Evolutionary conservation across 2,329 filamentous ascomycete species (phyloP).

Genomic region (Neocucurbitaria cava): DNA sequence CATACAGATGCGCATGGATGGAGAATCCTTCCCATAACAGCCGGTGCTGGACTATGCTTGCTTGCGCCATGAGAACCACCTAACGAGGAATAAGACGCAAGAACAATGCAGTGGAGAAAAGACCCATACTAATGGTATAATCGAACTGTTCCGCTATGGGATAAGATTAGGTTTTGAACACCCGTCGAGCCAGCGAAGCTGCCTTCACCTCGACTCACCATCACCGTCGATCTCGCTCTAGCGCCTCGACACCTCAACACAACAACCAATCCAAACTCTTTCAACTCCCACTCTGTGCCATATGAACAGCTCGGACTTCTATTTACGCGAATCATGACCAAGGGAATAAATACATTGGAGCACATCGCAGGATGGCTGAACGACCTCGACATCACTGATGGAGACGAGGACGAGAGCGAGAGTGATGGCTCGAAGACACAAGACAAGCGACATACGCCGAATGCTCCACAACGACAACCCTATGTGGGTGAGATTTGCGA

Average conservation of each 20-base stretch:
- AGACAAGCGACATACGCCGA: neutral
- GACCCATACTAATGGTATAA: too few species aligned
- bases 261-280: neutral
- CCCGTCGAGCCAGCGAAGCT: too few species aligned
- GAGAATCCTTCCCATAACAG: too few species aligned
- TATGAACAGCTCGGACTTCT: neutral
- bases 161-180: too few species aligned
- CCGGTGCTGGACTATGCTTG: too few species aligned
- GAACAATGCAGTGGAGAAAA: too few species aligned
- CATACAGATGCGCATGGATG: neutral
- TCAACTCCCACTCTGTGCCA: neutral
- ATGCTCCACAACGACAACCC: neutral
- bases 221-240: too few species aligned
- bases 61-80: too few species aligned
- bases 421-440: neutral
- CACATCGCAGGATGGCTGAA: constrained; percentile 9
- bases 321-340: neutral
- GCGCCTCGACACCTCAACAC: neutral
- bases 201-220: too few species aligned
- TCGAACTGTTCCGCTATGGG: too few species aligned
- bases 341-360: neutral
- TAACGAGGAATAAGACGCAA: too few species aligned
- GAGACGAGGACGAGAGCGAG: neutral
- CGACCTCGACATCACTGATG: neutral
- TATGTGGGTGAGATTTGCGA: neutral